These are phyloP conservation scores for Kazachstania psychrophila DNA, from an alignment of 805 yeast genomes.

Conservation along the genomic window DNA sequence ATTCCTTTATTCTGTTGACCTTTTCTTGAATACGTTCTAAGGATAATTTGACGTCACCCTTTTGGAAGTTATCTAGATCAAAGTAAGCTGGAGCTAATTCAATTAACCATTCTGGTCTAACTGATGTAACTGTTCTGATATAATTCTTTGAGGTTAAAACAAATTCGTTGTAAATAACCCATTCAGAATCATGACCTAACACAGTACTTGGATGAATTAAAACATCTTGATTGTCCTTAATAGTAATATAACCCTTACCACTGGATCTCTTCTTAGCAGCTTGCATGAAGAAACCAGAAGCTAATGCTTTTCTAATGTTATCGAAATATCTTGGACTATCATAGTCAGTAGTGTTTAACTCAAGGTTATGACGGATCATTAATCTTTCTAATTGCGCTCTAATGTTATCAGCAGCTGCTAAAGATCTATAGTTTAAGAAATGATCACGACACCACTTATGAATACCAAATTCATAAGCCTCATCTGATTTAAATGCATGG, in stretches of 20 bases:
- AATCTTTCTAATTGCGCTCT: conserved; percentile 72
- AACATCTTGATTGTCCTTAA: conserved; percentile 94
- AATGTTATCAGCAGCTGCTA: conserved; percentile 79
- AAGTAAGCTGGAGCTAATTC: conserved; percentile 66
- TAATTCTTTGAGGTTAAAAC: conserved; percentile 89
- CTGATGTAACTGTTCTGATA: conserved; percentile 84
- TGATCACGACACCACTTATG: conserved; percentile 89
- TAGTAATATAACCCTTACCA: conserved; percentile 75
- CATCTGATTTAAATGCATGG: conserved; percentile 71
- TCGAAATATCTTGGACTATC: conserved; percentile 62
- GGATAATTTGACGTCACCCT: conserved; percentile 64
- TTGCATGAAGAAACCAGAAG: conserved; percentile 97
- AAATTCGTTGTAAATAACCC: conserved; percentile 92
- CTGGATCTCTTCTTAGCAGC: conserved; percentile 88
- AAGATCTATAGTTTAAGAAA: conserved; percentile 73
- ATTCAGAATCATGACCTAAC: conserved; percentile 78
- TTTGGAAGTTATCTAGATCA: conserved; percentile 52
- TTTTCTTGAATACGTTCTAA: conserved; percentile 52
- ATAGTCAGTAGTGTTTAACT: conserved; percentile 56
- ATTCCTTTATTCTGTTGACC: conserved; percentile 36
- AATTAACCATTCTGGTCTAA: conserved; percentile 87
- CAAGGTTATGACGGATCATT: conserved; percentile 75
- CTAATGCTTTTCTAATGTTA: conserved; percentile 75
- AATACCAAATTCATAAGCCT: conserved; percentile 54
- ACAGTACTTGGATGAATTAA: conserved; percentile 90